A percentile compares a stretch with the other conserved stretches of the same genome.
These are phyloP conservation scores for Solanum tarapatanum DNA, from an alignment of 257 asterid genomes.

Conservation along the genomic window DNA sequence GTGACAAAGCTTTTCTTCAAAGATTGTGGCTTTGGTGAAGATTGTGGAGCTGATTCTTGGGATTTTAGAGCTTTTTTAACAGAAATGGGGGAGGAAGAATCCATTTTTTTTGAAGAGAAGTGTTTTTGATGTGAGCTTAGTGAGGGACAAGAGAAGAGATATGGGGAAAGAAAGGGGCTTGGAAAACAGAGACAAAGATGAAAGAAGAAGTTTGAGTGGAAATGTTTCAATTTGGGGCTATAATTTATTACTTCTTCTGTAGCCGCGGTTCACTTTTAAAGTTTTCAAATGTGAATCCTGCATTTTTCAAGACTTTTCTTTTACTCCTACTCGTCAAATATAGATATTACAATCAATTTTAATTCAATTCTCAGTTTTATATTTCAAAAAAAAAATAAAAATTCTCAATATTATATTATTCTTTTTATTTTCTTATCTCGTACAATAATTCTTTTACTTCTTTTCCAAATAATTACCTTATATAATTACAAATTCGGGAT, in stretches of 20 bases:
- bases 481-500: too few relatives aligned
- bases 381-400: too few relatives aligned
- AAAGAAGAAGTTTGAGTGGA: neutral
- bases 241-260: neutral
- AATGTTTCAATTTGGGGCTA: neutral
- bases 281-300: neutral
- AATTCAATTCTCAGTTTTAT: too few relatives aligned
- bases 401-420: too few relatives aligned
- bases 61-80: slow-evolving; percentile 9
- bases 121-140: neutral
- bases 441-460: too few relatives aligned
- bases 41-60: slow-evolving; percentile 4
- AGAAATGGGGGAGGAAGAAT: slow-evolving; percentile 27
- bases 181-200: neutral
- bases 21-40: slow-evolving; percentile 27
- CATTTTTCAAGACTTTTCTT: neutral
- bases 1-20: slow-evolving; percentile 34
- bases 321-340: neutral
- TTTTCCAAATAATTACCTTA: too few relatives aligned
- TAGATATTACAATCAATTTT: too few relatives aligned
- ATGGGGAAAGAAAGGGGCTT: neutral
- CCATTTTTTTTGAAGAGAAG: slow-evolving; percentile 18
- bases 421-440: neutral
- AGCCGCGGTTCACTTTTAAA: neutral
- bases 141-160: neutral